Evolutionary conservation across 345 rosid species (phyloP), one percentile per base, ranked within the genome.

Genomic region (Citrus maxima): DNA sequence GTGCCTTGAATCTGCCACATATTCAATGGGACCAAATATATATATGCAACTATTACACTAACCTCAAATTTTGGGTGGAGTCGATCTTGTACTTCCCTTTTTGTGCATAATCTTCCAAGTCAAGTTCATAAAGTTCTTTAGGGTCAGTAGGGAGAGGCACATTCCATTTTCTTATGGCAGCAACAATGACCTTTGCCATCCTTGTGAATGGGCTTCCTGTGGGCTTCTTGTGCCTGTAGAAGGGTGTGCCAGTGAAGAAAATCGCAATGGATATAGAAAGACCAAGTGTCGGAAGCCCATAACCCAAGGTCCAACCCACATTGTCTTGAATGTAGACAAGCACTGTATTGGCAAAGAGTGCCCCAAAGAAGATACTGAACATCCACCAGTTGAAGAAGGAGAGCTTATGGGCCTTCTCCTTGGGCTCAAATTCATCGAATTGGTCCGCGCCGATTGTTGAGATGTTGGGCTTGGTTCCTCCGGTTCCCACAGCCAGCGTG

Each of bases 321-420:
- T 90, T 91, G 79, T 96, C 99, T 80, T 96, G 98, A 56, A 94
- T 80, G 79, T 94, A 96, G 5, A 96, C 97, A 37, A 94, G 94
- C 13, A 89, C 59, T 0, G 97, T 93, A 85, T 94, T 90, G 55
- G 98, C 95, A 35, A 96, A 93, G 46, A 96, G 89, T 28, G 94
- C 88, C n/a, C 99, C 99, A 60, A 87, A 84, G 84, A 94, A 96
- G 69, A 94, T 91, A 83, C 97, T 88, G 81, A 96, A 94, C 97
- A 91, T 85, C 98, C 99, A 96, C 98, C 98, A 96, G 58, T 94
- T 96, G 93, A 96, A 96, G 90, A 94, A 96, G 42, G 99, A 94
- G 37, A 91, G 88, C 83, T 96, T 96, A 0, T 85, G 82, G 64
- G 67, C 78, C 86, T 94, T 96, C 86, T 96, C 98, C 67, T 86